Base-by-base conservation (phyloP, 805 yeast species). In the Torulaspora quercuum region DNA sequence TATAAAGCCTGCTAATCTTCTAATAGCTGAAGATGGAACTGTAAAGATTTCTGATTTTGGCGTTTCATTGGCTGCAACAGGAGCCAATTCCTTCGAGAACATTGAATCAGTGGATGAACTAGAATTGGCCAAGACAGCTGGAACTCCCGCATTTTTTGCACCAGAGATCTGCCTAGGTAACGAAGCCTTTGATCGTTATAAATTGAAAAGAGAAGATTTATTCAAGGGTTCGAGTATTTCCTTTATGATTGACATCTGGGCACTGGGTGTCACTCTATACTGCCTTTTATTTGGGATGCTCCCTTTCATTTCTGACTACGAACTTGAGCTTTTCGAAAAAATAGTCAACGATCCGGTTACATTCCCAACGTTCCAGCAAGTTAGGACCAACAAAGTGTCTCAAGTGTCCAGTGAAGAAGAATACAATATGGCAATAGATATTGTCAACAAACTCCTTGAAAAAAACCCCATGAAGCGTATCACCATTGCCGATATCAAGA, bases 21-120 rank as follows among this genome's bases (percentile, higher is more conserved):
- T 90, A 39, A 78, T 88, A 2, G 70, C 83, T 18, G 64, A 72
- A 10, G 80, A 83, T 47, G 77, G 80, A 36, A 69, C 72, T 6
- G 95, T 89, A 16, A 92, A 92, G 62, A 92, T 90, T 25, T 80
- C 94, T n/a, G 98, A 90, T 65, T 92, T 90, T 64, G 97, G 98
- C 15, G 95, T 92, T 9, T 86, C 96, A 1, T 83, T 85, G 61
- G 87, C 90, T 1, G 44, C 46, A 9, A 32, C 39, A 57, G 70
- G 3, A 51, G 41, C 50, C 7, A 46, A 39, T 13, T 39, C 42
- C 15, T 48, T 30, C 8, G 46, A 40, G 4, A 41, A 37, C 18
- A 14, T 28, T 2, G 53, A 51, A 13, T 30, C 54, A 3, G 31
- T 52, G 16, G 69, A 75, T 46, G 96, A 88, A 44, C 66, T 79